A percentile compares a stretch with the other conserved stretches of the same genome.
These are phyloP conservation scores for Ajuga reptans DNA, from an alignment of 305 asterid genomes.

Conservation along the genomic window DNA sequence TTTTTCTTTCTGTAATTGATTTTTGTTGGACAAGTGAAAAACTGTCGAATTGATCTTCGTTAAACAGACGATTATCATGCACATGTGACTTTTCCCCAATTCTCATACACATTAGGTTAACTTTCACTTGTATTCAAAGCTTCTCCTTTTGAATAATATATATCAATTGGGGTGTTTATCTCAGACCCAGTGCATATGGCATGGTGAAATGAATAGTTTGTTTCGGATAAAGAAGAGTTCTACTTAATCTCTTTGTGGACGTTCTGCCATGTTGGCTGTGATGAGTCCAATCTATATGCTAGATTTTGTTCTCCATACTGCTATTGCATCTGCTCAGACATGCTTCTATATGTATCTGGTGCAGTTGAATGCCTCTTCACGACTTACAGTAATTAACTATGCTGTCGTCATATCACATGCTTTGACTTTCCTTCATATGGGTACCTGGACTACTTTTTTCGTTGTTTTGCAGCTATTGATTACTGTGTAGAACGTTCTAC, in stretches of 20 bases:
- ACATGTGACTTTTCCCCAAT: neutral
- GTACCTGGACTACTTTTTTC: neutral
- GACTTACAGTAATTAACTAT: neutral
- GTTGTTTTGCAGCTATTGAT: constrained; percentile 2
- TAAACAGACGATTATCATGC: neutral
- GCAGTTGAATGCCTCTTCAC: neutral
- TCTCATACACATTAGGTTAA: neutral
- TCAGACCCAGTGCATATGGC: neutral
- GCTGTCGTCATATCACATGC: neutral
- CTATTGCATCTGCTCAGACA: neutral
- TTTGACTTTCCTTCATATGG: neutral
- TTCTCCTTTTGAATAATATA: neutral
- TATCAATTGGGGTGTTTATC: neutral
- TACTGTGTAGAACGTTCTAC: neutral
- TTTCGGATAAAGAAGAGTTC: neutral
- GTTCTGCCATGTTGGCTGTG: neutral
- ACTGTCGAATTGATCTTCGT: too few species aligned
- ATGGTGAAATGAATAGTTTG: neutral
- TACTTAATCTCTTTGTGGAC: neutral
- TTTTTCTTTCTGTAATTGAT: neutral
- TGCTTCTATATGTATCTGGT: neutral
- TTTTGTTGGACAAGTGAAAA: too few species aligned
- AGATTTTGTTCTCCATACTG: neutral
- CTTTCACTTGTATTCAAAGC: neutral
- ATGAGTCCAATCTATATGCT: neutral